Evolutionary conservation across 176 grass and related monocot species (phyloP).

Genomic region (Ensete ventricosum): DNA sequence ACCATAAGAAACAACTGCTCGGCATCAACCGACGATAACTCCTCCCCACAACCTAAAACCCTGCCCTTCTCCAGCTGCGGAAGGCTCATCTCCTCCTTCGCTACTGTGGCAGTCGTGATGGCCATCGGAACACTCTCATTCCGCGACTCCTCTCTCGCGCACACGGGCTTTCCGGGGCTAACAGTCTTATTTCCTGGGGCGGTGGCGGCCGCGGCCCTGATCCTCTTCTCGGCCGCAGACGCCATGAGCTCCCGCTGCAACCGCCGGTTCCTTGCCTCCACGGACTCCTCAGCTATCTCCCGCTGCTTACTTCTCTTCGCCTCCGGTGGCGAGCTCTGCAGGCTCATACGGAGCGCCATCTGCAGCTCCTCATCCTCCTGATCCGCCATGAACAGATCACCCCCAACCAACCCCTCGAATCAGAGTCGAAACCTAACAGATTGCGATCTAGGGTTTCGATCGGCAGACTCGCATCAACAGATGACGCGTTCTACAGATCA

Average conservation of each 20-base stretch:
- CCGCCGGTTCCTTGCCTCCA: slow-evolving; percentile 51
- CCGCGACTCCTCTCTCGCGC: slow-evolving; percentile 20
- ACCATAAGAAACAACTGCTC: slow-evolving; percentile 70
- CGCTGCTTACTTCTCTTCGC: slow-evolving; percentile 78
- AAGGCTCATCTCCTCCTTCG: slow-evolving; percentile 15
- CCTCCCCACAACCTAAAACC: slow-evolving; percentile 31
- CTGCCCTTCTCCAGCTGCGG: neutral
- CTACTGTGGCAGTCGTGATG: slow-evolving; percentile 24
- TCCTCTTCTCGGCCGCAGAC: slow-evolving; percentile 68
- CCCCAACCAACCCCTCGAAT: neutral
- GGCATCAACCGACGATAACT: slow-evolving; percentile 39
- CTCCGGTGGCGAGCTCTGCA: slow-evolving; percentile 67
- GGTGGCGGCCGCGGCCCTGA: slow-evolving; percentile 18
- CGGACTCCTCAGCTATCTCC: slow-evolving; percentile 41
- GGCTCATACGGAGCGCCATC: slow-evolving; percentile 96
- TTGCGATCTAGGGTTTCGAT: slow-evolving; percentile 21
- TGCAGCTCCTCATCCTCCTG: slow-evolving; percentile 84
- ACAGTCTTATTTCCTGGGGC: slow-evolving; percentile 3
- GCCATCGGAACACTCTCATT: slow-evolving; percentile 8
- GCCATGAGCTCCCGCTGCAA: slow-evolving; percentile 85
- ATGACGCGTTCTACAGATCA: neutral
- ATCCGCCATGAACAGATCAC: slow-evolving; percentile 38
- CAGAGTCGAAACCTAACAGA: neutral
- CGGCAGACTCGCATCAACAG: neutral
- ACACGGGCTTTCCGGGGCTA: slow-evolving; percentile 1